A percentile compares a stretch with the other conserved stretches of the same genome.
Evolutionary conservation across 1,139 yeast species (phyloP).

Genomic region (Geotrichum klebahnii): DNA sequence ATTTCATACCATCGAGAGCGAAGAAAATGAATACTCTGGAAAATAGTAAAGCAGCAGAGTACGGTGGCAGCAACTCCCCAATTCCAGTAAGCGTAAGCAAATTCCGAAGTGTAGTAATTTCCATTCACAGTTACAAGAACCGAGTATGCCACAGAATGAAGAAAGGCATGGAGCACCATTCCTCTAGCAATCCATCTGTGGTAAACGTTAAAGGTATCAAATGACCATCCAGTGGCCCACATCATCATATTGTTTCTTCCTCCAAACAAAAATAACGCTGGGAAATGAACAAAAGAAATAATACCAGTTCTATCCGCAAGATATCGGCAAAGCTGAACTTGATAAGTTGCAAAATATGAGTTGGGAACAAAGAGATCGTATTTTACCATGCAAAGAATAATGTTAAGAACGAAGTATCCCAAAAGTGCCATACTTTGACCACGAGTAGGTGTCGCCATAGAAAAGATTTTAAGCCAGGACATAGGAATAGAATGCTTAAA

Average conservation of each 20-base stretch:
- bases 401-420: conserved; percentile 31
- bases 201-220: conserved; percentile 53
- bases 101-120: conserved; percentile 31
- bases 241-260: conserved; percentile 60
- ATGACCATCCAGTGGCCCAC: conserved; percentile 57
- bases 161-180: conserved; percentile 46
- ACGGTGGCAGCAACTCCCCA: conserved; percentile 42
- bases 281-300: conserved; percentile 49
- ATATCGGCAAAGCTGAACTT: conserved; percentile 32
- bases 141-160: conserved; percentile 36
- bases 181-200: conserved; percentile 62
- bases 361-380: conserved; percentile 25
- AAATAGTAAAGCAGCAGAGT: conserved; percentile 31
- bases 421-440: conserved; percentile 33
- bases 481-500: conserved; percentile 34
- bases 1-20: conserved; percentile 44
- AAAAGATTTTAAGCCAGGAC: conserved; percentile 23
- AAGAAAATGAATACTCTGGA: conserved; percentile 34
- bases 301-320: conserved; percentile 56
- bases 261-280: conserved; percentile 53
- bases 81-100: conserved; percentile 38
- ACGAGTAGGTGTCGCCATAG: conserved; percentile 34
- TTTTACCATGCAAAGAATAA: conserved; percentile 28
- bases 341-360: conserved; percentile 19
- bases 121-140: conserved; percentile 35